phyloP scores from a whole-genome alignment of 1,284 basidiomycete species.

The Trichosporon sp. region DNA sequence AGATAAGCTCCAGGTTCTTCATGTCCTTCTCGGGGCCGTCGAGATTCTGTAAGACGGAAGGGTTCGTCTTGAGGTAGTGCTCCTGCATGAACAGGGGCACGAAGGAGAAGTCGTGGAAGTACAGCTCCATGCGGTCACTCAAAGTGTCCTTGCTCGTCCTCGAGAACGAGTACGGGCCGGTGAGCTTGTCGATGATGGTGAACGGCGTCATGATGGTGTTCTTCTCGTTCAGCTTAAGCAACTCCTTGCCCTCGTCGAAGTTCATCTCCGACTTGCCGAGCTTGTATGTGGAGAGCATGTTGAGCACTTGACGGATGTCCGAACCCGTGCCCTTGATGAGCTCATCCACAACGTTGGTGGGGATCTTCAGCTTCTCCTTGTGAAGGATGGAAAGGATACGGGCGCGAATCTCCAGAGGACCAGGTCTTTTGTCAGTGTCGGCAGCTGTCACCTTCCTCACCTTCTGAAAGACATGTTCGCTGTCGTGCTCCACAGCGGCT shows the following conservation, averaged over 20 bases:
- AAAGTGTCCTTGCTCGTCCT: conserved; percentile 73
- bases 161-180: conserved; percentile 85
- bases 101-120: conserved; percentile 93
- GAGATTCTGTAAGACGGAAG: conserved; percentile 57
- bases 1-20: conserved; percentile 76
- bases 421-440: conserved; percentile 61
- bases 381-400: conserved; percentile 80
- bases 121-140: conserved; percentile 88
- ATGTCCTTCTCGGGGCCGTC: conserved; percentile 63
- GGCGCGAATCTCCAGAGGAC: conserved; percentile 68
- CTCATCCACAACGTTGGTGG: conserved; percentile 85
- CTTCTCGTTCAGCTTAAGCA: conserved; percentile 89
- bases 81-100: conserved; percentile 96
- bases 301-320: conserved; percentile 92
- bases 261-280: conserved; percentile 72
- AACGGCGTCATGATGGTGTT: conserved; percentile 86
- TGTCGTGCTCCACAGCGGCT: conserved; percentile 71
- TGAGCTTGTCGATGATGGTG: conserved; percentile 75
- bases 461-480: conserved; percentile 72
- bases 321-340: conserved; percentile 83
- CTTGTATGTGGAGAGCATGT: conserved; percentile 97
- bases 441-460: conserved; percentile 50
- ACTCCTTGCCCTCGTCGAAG: conserved; percentile 81
- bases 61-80: conserved; percentile 81
- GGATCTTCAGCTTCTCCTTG: conserved; percentile 92